Evolutionary conservation across 2,329 filamentous ascomycete genomes (phyloP).

Genomic region (Paramyrothecium sp.): DNA sequence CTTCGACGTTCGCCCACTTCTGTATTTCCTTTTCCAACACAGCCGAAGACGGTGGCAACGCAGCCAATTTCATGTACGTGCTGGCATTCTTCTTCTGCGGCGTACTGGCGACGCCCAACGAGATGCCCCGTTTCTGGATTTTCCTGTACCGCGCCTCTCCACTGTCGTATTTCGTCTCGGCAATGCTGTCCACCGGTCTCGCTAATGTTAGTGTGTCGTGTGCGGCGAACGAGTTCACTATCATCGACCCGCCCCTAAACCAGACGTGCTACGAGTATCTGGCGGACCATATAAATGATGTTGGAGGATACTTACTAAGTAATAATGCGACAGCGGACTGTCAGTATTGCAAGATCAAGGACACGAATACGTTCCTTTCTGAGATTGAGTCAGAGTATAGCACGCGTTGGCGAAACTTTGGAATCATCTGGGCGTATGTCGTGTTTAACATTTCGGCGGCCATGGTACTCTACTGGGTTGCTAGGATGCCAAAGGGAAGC

Average conservation of each 20-base stretch:
- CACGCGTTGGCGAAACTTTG: constrained; percentile 52
- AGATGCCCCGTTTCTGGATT: constrained; percentile 68
- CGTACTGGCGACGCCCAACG: constrained; percentile 56
- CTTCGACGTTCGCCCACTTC: too few relatives aligned
- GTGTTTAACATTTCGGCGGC: constrained; percentile 47
- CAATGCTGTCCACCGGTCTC: constrained; percentile 61
- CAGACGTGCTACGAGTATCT: constrained; percentile 56
- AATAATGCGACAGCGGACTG: constrained; percentile 26
- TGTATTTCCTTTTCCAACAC: too few relatives aligned
- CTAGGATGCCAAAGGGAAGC: constrained; percentile 23
- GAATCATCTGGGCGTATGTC: constrained; percentile 50
- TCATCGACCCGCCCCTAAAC: constrained; percentile 54
- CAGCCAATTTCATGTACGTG: constrained; percentile 59
- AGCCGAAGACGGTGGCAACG: constrained; percentile 5
- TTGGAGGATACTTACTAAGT: constrained; percentile 41
- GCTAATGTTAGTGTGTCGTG: constrained; percentile 59
- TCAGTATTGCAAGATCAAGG: constrained; percentile 36
- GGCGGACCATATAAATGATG: constrained; percentile 33
- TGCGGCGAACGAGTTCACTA: constrained; percentile 59
- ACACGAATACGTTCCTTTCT: constrained; percentile 34
- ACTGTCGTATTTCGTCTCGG: constrained; percentile 68
- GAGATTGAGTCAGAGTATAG: constrained; percentile 39
- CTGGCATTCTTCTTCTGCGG: constrained; percentile 39
- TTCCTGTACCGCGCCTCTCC: constrained; percentile 72
- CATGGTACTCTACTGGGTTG: constrained; percentile 43